Evolutionary conservation across 306 rosid species (phyloP).

Genomic region (Citrullus mucosospermus): DNA sequence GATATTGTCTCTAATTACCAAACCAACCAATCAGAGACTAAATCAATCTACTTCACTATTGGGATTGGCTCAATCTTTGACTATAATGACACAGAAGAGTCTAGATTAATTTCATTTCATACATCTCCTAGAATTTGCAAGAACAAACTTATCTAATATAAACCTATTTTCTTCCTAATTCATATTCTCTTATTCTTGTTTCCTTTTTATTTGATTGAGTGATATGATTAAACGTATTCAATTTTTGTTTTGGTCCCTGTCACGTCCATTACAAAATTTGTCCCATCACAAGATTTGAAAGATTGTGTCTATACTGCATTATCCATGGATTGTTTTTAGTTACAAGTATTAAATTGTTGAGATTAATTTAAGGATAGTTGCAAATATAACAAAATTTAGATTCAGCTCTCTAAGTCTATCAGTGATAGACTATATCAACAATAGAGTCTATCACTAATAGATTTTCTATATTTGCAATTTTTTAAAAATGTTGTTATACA

Average conservation of each 20-base stretch:
- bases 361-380: not conserved
- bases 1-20: not conserved
- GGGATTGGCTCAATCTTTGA: not conserved
- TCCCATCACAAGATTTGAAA: not conserved
- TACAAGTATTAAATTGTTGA: not conserved
- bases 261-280: not conserved
- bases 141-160: not conserved
- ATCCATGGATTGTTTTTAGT: not conserved
- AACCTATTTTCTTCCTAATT: not conserved
- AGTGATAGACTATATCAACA: too few species aligned
- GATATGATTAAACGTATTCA: not conserved
- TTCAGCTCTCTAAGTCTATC: too few species aligned
- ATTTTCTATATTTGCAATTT: too few species aligned
- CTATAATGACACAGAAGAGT: not conserved
- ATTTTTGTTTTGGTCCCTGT: not conserved
- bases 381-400: too few species aligned
- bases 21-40: slow-evolving; percentile 25
- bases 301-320: not conserved
- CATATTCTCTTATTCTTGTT: too few species aligned
- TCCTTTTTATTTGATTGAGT: not conserved
- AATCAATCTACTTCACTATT: not conserved
- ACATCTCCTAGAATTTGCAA: slow-evolving; percentile 5
- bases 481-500: too few species aligned
- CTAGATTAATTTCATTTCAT: not conserved
- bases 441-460: too few species aligned